These are phyloP conservation scores for Penicillium soppii DNA, from an alignment of 495 filamentous ascomycete species.

Conservation along the genomic window DNA sequence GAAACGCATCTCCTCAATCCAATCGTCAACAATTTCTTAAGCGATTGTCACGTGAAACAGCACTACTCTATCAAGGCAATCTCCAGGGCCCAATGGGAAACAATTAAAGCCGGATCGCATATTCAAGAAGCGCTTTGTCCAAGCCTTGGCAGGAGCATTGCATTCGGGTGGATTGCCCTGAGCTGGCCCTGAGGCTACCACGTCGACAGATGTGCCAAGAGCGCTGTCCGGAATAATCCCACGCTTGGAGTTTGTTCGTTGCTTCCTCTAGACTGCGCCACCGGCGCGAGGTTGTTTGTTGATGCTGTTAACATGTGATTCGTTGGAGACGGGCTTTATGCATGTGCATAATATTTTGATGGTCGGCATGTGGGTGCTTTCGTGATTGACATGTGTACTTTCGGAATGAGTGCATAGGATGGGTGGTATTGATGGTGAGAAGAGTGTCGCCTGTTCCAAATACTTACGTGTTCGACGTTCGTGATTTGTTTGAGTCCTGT, in stretches of 20 bases:
- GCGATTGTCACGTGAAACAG: background rate
- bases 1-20: no score
- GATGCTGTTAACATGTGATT: background rate
- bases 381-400: background rate
- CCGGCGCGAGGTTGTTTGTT: background rate
- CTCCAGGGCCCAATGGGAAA: background rate
- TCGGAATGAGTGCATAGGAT: no score
- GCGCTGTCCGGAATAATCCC: background rate
- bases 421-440: no score
- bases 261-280: background rate
- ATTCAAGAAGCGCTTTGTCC: conserved; percentile 1
- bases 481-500: no score
- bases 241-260: background rate
- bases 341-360: background rate
- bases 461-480: no score
- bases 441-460: no score
- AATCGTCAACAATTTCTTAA: no score
- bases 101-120: background rate
- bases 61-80: background rate
- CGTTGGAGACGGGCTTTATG: no score
- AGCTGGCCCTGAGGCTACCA: background rate
- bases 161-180: background rate
- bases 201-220: background rate
- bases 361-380: background rate
- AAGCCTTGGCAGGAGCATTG: background rate